Evolutionary conservation across 169 alveolate genomes (phyloP), one percentile per base, ranked within the genome.

Genomic region (Cyclospora cayetanensis): DNA sequence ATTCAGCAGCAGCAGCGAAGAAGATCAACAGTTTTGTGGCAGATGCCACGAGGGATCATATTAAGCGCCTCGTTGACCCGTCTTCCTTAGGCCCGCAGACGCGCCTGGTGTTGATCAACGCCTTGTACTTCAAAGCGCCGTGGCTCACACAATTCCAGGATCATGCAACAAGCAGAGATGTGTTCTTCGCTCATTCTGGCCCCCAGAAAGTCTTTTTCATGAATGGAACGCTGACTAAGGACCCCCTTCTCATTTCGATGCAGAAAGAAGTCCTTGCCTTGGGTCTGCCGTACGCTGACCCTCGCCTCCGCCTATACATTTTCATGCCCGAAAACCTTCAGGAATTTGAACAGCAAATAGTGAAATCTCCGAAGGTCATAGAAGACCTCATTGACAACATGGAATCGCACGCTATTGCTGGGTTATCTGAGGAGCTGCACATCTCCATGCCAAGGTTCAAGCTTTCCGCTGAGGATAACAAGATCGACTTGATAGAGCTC

Each of bases 51-150:
- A 53, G 50, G 52, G 88, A 72, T 9, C 92, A 88, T 65, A 88
- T 88, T 9, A 88, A 68, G 63, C 27, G 52, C 42, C 79, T 88
- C 29, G 31, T 88, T 3, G 52, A 15, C 42, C 53, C 80, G 20
- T 29, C 82, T 1, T 77, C 68, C 11, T 46, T 88, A 4, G 72
- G 77, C 42, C 53, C 86, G 7, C 65, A 15, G 80, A 88, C 92
- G 4, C 87, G 88, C 9, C 92, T 88, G 11, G 88, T 88, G n/a
- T 65, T 88, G 74, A 80, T 88, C 37, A 88, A 79, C 25, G 92
- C 92, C 0, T 31, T 72, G 77, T 88, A 50, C 66, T 88, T 88
- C 88, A 88, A 72, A 35, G 70, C 80, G 12, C 72, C 88, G 0
- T 88, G 92, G 92, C 84, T 39, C 35, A 39, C 2, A 31, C 88